These are phyloP conservation scores for Thermochaetoides thermophila DNA, from an alignment of 495 filamentous ascomycete genomes.

Conservation along the genomic window DNA sequence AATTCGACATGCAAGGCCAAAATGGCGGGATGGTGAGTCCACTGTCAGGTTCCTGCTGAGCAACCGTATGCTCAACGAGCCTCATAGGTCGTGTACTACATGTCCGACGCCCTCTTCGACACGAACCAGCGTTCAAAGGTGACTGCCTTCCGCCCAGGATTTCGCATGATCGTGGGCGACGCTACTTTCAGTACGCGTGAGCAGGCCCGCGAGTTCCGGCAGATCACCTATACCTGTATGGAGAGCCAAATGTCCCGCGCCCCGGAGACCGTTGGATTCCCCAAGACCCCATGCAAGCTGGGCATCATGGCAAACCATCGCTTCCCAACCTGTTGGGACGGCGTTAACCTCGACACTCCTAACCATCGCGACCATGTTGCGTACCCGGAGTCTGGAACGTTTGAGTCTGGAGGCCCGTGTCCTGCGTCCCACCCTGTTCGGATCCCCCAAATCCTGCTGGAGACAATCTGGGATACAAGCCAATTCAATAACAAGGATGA, in stretches of 20 bases:
- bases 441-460: constrained; percentile 48
- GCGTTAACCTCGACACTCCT: constrained; percentile 15
- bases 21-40: constrained; percentile 24
- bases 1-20: constrained; percentile 19
- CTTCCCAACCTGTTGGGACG: constrained; percentile 28
- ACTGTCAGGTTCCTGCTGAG: neutral
- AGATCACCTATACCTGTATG: constrained; percentile 27
- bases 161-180: constrained; percentile 29
- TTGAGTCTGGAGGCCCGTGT: constrained; percentile 36
- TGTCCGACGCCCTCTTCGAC: constrained; percentile 31
- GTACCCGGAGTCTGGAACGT: constrained; percentile 34
- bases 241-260: constrained; percentile 13
- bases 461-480: constrained; percentile 40
- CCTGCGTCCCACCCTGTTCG: constrained; percentile 45
- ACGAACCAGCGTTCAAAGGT: constrained; percentile 29
- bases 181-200: constrained; percentile 16
- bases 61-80: neutral
- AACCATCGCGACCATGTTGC: constrained; percentile 38
- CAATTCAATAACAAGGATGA: constrained; percentile 23
- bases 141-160: constrained; percentile 35
- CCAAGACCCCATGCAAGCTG: constrained; percentile 14
- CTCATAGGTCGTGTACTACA: constrained; percentile 33
- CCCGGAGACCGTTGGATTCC: constrained; percentile 17
- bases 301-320: constrained; percentile 30
- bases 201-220: constrained; percentile 22